These are phyloP conservation scores for Didymella sp. DNA, from an alignment of 2,329 filamentous ascomycete species.

Conservation along the genomic window DNA sequence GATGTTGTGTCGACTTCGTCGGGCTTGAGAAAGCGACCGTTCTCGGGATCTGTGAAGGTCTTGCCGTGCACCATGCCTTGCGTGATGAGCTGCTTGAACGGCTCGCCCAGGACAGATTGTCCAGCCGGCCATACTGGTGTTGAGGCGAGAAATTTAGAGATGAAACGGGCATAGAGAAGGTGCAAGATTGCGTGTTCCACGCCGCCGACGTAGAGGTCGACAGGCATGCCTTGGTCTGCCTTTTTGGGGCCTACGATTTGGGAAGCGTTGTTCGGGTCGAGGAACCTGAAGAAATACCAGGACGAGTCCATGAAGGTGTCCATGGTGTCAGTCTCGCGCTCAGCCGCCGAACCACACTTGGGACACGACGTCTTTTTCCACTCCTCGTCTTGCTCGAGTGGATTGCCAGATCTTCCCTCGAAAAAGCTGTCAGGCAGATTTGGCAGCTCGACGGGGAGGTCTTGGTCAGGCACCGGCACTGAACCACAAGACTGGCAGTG, in stretches of 20 bases:
- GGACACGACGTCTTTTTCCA: slow-evolving; percentile 82
- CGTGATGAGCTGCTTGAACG: slow-evolving; percentile 81
- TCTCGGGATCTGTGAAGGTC: slow-evolving; percentile 77
- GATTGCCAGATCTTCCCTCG: slow-evolving; percentile 75
- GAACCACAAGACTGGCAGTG: slow-evolving; percentile 79
- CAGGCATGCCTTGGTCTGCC: slow-evolving; percentile 68
- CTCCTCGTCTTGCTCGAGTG: slow-evolving; percentile 72
- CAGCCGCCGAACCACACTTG: slow-evolving; percentile 72
- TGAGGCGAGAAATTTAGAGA: slow-evolving; percentile 81
- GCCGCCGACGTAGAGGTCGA: slow-evolving; percentile 88
- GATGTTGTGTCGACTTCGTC: slow-evolving; percentile 73
- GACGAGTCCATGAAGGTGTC: slow-evolving; percentile 96
- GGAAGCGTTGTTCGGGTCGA: slow-evolving; percentile 70
- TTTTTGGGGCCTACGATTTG: slow-evolving; percentile 67
- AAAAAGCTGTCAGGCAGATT: slow-evolving; percentile 72
- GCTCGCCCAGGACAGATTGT: slow-evolving; percentile 63
- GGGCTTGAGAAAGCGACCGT: slow-evolving; percentile 77
- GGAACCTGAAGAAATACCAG: slow-evolving; percentile 88
- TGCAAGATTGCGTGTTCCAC: slow-evolving; percentile 92
- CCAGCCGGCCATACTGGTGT: slow-evolving; percentile 55
- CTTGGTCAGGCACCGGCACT: slow-evolving; percentile 76
- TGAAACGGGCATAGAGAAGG: slow-evolving; percentile 86
- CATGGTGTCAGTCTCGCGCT: slow-evolving; percentile 92
- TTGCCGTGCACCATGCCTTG: slow-evolving; percentile 95
- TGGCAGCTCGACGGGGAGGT: slow-evolving; percentile 80